Conservation (phyloP, 257 asterid genomes). For the Nicotiana paniculata region DNA sequence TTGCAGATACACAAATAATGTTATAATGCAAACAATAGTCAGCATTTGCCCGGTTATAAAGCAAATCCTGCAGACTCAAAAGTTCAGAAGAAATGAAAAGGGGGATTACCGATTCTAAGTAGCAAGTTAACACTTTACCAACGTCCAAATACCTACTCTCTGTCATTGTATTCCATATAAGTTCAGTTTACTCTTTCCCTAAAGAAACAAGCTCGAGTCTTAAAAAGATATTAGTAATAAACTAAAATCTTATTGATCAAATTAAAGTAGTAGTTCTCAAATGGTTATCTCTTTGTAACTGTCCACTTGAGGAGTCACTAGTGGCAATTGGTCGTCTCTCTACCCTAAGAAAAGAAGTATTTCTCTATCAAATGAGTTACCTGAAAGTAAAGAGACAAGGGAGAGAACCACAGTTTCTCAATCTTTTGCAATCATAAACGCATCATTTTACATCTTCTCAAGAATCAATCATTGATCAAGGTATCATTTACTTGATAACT, state of each 20-base stretch:
- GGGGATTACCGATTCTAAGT: not conserved
- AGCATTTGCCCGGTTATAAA: not conserved
- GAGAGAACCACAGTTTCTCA: not conserved
- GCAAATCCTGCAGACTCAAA: not conserved
- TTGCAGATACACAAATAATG: not conserved
- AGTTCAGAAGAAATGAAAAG: not conserved
- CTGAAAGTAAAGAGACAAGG: not conserved
- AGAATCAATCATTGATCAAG: not conserved
- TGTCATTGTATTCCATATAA: not conserved
- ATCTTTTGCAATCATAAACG: not conserved
- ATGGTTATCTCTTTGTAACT: not conserved
- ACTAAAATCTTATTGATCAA: not conserved
- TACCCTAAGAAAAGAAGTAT: not conserved
- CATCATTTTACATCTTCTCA: not conserved
- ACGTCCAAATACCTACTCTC: not conserved
- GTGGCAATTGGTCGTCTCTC: not conserved
- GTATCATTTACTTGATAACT: not conserved
- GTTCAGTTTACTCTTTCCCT: not conserved
- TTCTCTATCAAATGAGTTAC: not conserved
- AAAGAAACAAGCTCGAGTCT: not conserved
- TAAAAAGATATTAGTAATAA: not conserved
- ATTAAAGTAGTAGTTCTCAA: not conserved
- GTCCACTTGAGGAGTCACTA: not conserved
- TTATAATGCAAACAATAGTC: not conserved
- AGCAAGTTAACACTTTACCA: not conserved